A percentile compares a stretch with the other conserved stretches of the same genome.
Evolutionary conservation across 2,329 filamentous ascomycete genomes (phyloP).

Genomic region (Trichothecium roseum): DNA sequence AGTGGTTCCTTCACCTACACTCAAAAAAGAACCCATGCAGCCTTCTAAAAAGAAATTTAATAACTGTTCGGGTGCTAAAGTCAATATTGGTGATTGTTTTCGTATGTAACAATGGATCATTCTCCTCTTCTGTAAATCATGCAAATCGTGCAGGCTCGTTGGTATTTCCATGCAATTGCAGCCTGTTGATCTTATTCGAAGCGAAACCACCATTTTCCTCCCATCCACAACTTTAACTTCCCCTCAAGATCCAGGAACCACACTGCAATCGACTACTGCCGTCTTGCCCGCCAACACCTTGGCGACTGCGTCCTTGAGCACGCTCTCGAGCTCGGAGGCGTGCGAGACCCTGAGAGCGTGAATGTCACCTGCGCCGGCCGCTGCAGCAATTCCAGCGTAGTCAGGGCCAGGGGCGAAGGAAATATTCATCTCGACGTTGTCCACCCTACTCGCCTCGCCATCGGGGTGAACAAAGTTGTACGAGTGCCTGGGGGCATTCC

Average conservation of each 20-base stretch:
- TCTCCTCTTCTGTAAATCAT: no score
- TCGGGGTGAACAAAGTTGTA: slow-evolving; percentile 32
- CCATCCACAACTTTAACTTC: no score
- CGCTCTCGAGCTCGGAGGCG: slow-evolving; percentile 33
- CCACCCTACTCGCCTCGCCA: slow-evolving; percentile 26
- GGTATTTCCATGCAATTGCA: no score
- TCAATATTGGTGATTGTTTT: no score
- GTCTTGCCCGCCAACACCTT: slow-evolving; percentile 38
- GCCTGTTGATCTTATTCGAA: no score
- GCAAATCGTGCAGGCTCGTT: no score
- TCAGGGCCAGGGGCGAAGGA: slow-evolving; percentile 33
- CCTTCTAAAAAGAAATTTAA: no score
- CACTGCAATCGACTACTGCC: slow-evolving; percentile 35
- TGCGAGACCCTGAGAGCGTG: slow-evolving; percentile 38
- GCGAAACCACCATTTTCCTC: no score
- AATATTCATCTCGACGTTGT: slow-evolving; percentile 36
- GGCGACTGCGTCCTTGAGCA: slow-evolving; percentile 39
- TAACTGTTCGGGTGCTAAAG: no score
- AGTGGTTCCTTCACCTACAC: no score
- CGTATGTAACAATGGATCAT: no score
- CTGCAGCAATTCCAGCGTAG: slow-evolving; percentile 20
- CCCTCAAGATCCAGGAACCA: neutral
- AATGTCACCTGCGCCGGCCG: slow-evolving; percentile 34
- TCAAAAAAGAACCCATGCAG: no score
- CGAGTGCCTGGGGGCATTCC: slow-evolving; percentile 23